Evolutionary conservation across 2,329 filamentous ascomycete species (phyloP).

Genomic region (Knoxdaviesia proteae): DNA sequence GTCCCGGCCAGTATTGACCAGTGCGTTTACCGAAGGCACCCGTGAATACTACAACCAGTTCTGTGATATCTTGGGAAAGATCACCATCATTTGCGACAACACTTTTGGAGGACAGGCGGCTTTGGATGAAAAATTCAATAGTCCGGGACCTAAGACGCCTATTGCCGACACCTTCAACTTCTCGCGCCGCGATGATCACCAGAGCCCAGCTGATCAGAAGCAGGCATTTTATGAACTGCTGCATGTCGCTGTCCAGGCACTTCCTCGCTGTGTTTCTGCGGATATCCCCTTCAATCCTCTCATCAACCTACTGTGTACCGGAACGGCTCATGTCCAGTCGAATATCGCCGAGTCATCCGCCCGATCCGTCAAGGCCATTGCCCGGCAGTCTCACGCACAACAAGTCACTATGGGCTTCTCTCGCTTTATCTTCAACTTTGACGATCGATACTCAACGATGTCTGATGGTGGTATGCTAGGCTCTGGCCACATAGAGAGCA

Average conservation of each 20-base stretch:
- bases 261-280: slow-evolving; percentile 80
- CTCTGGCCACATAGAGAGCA: slow-evolving; percentile 84
- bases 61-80: slow-evolving; percentile 86
- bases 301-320: slow-evolving; percentile 87
- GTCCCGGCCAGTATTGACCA: slow-evolving; percentile 41
- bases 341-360: slow-evolving; percentile 87
- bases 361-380: slow-evolving; percentile 85
- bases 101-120: slow-evolving; percentile 92
- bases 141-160: slow-evolving; percentile 76
- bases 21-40: slow-evolving; percentile 50
- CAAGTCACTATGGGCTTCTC: slow-evolving; percentile 94
- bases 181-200: slow-evolving; percentile 57
- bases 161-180: slow-evolving; percentile 91
- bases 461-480: slow-evolving; percentile 94
- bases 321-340: slow-evolving; percentile 81
- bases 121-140: slow-evolving; percentile 82
- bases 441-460: slow-evolving; percentile 93
- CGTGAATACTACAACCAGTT: slow-evolving; percentile 78
- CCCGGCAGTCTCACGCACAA: slow-evolving; percentile 77
- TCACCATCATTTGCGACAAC: slow-evolving; percentile 90
- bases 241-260: slow-evolving; percentile 83
- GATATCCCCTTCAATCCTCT: slow-evolving; percentile 85
- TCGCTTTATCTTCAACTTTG: slow-evolving; percentile 95
- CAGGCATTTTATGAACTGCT: slow-evolving; percentile 91
- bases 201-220: slow-evolving; percentile 57